Conservation (phyloP, 1,139 yeast genomes). For the Blastobotrys aristatus region DNA sequence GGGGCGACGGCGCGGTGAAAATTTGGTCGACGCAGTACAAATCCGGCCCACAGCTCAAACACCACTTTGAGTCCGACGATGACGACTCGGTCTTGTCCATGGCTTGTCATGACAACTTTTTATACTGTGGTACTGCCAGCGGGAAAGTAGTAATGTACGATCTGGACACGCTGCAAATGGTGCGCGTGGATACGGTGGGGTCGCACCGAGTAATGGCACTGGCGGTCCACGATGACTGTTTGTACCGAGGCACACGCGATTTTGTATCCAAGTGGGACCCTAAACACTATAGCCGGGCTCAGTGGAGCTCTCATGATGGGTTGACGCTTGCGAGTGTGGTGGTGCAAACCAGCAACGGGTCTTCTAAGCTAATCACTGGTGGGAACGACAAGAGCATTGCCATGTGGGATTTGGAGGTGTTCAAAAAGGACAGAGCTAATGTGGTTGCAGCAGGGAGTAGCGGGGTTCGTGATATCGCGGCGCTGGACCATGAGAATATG, state of each 20-base stretch:
- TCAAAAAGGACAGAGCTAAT: background rate
- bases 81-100: conserved; percentile 56
- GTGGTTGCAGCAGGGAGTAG: background rate
- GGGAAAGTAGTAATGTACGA: conserved; percentile 82
- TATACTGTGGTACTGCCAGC: conserved; percentile 73
- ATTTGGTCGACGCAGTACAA: conserved; percentile 49
- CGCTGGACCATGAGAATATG: conserved; percentile 53
- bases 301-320: conserved; percentile 36
- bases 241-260: conserved; percentile 51
- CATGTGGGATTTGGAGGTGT: conserved; percentile 48
- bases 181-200: conserved; percentile 43
- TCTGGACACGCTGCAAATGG: conserved; percentile 66
- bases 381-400: conserved; percentile 57
- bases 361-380: conserved; percentile 44
- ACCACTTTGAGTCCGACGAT: conserved; percentile 55
- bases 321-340: conserved; percentile 29
- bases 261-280: conserved; percentile 32
- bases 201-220: conserved; percentile 47
- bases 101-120: conserved; percentile 53
- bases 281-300: conserved; percentile 24
- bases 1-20: conserved; percentile 85
- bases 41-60: conserved; percentile 29
- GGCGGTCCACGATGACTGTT: conserved; percentile 48
- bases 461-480: background rate
- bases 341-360: conserved; percentile 15